Conservation (phyloP, 805 yeast genomes). For the Vanderwaltozyma polyspora region DNA sequence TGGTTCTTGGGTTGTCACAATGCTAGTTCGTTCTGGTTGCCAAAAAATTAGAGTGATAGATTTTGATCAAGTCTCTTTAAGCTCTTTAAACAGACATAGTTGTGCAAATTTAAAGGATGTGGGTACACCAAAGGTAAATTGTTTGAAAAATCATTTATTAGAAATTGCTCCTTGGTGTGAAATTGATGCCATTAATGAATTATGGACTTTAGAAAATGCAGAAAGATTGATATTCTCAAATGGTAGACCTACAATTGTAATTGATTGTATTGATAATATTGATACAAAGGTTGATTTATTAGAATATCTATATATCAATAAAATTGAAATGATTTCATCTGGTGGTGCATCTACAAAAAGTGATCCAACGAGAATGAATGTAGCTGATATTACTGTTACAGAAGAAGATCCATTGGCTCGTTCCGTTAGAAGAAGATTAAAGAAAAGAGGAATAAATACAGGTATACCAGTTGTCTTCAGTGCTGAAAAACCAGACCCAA, state of each 20-base stretch:
- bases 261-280: conserved; percentile 94
- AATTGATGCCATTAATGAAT: conserved; percentile 63
- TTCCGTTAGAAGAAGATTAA: conserved; percentile 72
- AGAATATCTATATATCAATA: conserved; percentile 51
- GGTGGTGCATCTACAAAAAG: conserved; percentile 98
- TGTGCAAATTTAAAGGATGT: conserved; percentile 88
- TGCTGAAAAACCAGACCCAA: conserved; percentile 93
- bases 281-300: conserved; percentile 92
- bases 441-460: conserved; percentile 60
- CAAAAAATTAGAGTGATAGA: conserved; percentile 71
- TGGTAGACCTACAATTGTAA: conserved; percentile 60
- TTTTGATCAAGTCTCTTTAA: conserved; percentile 90
- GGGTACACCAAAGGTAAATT: conserved; percentile 80
- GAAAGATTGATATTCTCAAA: conserved; percentile 42
- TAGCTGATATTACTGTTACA: conserved; percentile 80
- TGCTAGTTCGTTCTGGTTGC: conserved; percentile 86
- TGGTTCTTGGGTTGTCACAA: conserved; percentile 91
- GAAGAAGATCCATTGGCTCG: conserved; percentile 92
- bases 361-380: conserved; percentile 83
- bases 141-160: conserved; percentile 55
- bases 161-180: conserved; percentile 90
- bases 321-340: conserved; percentile 67
- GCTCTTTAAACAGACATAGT: conserved; percentile 88
- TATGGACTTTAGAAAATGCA: conserved; percentile 64
- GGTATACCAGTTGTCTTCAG: conserved; percentile 85